Evolutionary conservation across 106 monocot genomes (phyloP).

Genomic region (Dendrobium nobile): DNA sequence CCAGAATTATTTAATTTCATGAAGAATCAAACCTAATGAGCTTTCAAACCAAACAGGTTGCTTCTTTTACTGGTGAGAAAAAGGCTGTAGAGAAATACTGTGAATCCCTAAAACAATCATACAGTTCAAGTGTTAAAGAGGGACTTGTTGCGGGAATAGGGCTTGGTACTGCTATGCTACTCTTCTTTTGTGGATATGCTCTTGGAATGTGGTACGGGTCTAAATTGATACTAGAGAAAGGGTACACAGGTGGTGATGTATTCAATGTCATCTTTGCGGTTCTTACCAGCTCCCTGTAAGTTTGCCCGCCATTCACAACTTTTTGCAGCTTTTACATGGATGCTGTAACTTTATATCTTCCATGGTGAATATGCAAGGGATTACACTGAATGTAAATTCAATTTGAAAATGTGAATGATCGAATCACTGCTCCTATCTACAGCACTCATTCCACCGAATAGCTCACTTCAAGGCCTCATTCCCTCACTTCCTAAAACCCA

Average conservation of each 20-base stretch:
- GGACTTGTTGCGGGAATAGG: slow-evolving; percentile 53
- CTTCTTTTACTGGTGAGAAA: slow-evolving; percentile 63
- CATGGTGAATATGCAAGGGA: not conserved
- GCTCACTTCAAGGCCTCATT: too few relatives aligned
- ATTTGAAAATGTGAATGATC: not conserved
- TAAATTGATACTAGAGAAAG: slow-evolving; percentile 41
- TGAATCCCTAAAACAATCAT: slow-evolving; percentile 30
- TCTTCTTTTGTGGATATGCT: slow-evolving; percentile 52
- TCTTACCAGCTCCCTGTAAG: slow-evolving; percentile 64
- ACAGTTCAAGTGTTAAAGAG: slow-evolving; percentile 39
- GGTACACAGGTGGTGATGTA: slow-evolving; percentile 53
- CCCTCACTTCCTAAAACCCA: too few relatives aligned
- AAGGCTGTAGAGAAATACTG: slow-evolving; percentile 39
- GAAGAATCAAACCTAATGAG: not conserved
- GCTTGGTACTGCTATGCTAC: slow-evolving; percentile 31
- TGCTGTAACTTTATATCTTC: not conserved
- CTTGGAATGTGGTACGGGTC: slow-evolving; percentile 62
- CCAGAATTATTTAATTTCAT: not conserved
- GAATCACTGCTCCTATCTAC: not conserved
- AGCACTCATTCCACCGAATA: too few relatives aligned
- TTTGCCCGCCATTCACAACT: not conserved
- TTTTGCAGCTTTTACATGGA: not conserved
- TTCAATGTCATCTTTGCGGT: slow-evolving; percentile 63
- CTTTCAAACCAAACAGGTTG: slow-evolving; percentile 33
- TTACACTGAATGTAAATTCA: not conserved